Conservation (phyloP, 176 grass and related monocot species). For the Musa acuminata region DNA sequence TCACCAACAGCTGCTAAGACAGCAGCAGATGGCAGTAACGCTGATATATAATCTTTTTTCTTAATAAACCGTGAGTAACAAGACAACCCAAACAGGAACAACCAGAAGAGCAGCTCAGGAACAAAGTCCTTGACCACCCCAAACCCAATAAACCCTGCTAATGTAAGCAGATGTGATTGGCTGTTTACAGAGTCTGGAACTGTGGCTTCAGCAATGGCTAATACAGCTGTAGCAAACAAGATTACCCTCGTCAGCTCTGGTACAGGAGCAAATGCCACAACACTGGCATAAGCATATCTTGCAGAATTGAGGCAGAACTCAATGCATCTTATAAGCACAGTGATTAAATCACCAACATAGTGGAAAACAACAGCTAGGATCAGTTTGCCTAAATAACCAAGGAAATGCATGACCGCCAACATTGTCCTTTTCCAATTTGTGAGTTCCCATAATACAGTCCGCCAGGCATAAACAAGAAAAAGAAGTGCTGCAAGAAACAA, state of each 20-base stretch:
- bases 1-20: slow-evolving; percentile 24
- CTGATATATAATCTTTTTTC: slow-evolving; percentile 20
- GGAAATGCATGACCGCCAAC: background rate
- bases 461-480: slow-evolving; percentile 29
- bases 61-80: slow-evolving; percentile 25
- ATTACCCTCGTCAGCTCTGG: slow-evolving; percentile 24
- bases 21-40: slow-evolving; percentile 15
- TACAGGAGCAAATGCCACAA: slow-evolving; percentile 27
- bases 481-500: slow-evolving; percentile 16
- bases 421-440: slow-evolving; percentile 18
- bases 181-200: slow-evolving; percentile 18
- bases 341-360: slow-evolving; percentile 17
- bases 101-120: slow-evolving; percentile 28
- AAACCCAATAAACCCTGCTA: slow-evolving; percentile 24
- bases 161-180: slow-evolving; percentile 18
- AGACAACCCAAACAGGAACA: slow-evolving; percentile 22
- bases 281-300: slow-evolving; percentile 17
- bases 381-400: slow-evolving; percentile 11
- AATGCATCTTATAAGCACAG: slow-evolving; percentile 10
- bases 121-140: slow-evolving; percentile 23
- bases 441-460: slow-evolving; percentile 24
- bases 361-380: slow-evolving; percentile 18
- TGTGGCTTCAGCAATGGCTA: slow-evolving; percentile 23
- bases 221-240: slow-evolving; percentile 6
- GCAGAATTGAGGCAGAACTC: slow-evolving; percentile 20